These are phyloP conservation scores for Wickerhamiella shivajii DNA, from an alignment of 805 yeast genomes.

Conservation along the genomic window DNA sequence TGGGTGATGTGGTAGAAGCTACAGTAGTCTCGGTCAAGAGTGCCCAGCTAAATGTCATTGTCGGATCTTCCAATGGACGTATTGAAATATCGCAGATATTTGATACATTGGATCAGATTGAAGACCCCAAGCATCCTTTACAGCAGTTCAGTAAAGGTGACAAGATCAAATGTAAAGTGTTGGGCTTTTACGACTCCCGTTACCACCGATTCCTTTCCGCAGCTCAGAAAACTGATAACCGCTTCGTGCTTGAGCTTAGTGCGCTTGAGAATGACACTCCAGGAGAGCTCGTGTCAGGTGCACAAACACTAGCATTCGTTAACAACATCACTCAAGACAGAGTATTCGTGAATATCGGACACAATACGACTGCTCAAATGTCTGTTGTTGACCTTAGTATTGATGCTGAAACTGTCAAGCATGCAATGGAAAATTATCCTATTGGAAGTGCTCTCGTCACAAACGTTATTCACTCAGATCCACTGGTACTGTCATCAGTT, in stretches of 20 bases:
- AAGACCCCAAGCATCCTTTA: conserved; percentile 44
- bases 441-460: conserved; percentile 57
- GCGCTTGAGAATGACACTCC: conserved; percentile 23
- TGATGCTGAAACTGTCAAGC: conserved; percentile 33
- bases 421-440: conserved; percentile 46
- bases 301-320: conserved; percentile 43
- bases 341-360: conserved; percentile 57
- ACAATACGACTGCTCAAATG: conserved; percentile 51
- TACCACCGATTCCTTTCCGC: conserved; percentile 54
- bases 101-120: conserved; percentile 38
- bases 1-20: conserved; percentile 52
- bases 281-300: conserved; percentile 35
- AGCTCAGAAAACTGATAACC: conserved; percentile 41
- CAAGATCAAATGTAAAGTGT: conserved; percentile 43
- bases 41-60: conserved; percentile 56
- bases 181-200: conserved; percentile 64
- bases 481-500: conserved; percentile 31
- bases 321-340: conserved; percentile 41
- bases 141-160: conserved; percentile 44
- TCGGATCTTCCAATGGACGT: conserved; percentile 74
- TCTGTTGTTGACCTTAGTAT: conserved; percentile 45
- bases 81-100: conserved; percentile 61
- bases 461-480: conserved; percentile 38
- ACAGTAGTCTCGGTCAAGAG: conserved; percentile 46
- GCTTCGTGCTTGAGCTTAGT: conserved; percentile 50